Evolutionary conservation across 768 basidiomycete species (phyloP).

Genomic region (Russula ochroleuca): DNA sequence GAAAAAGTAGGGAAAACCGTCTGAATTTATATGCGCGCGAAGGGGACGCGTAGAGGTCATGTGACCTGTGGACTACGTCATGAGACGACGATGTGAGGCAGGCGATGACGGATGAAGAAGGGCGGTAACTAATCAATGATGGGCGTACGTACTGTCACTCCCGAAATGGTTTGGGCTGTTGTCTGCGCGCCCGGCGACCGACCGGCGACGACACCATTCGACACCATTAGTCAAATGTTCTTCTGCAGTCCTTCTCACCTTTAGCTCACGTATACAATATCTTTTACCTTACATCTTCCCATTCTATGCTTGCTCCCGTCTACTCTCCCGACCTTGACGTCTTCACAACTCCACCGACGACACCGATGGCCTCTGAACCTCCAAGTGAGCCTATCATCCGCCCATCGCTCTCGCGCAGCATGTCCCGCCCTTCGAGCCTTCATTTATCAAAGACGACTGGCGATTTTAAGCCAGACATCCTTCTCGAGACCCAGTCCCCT

Average conservation of each 20-base stretch:
- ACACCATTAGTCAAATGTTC: background rate
- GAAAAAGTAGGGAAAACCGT: background rate
- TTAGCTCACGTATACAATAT: background rate
- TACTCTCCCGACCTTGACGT: conserved; percentile 36
- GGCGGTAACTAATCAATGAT: background rate
- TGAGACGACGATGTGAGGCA: background rate
- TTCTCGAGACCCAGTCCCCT: conserved; percentile 38
- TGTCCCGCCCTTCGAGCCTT: conserved; percentile 36
- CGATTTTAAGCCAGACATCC: conserved; percentile 38
- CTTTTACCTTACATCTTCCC: background rate
- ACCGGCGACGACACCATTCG: background rate
- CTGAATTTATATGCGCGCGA: conserved; percentile 3
- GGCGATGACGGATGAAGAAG: too few species aligned
- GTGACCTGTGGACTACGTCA: conserved; percentile 1
- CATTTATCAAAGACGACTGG: conserved; percentile 33
- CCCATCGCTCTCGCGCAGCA: conserved; percentile 40
- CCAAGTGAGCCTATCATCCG: conserved; percentile 30
- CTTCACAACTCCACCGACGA: conserved; percentile 45
- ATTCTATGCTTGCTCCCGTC: conserved; percentile 12
- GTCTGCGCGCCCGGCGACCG: background rate
- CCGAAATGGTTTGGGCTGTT: background rate
- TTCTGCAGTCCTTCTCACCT: background rate
- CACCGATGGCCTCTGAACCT: conserved; percentile 33
- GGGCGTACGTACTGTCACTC: background rate
- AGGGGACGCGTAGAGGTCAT: conserved; percentile 4